phyloP scores from a whole-genome alignment of 2,329 filamentous ascomycete species.

The Diaporthe capsici region DNA sequence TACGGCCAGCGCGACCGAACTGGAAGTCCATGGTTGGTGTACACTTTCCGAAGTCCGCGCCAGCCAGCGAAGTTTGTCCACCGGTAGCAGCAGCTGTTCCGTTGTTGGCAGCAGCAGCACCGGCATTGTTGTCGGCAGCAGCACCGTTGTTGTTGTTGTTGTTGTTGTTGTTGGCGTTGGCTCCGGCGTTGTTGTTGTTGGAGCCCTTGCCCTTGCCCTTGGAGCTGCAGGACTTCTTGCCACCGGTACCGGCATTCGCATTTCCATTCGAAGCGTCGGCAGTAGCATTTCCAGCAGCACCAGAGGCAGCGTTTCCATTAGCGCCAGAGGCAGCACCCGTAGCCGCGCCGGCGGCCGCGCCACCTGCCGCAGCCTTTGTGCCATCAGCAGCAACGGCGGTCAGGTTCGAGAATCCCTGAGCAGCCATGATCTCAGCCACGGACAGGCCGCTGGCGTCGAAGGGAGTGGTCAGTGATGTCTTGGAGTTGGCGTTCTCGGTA shows the following conservation, averaged over 20 bases:
- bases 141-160: constrained; percentile 32
- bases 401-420: constrained; percentile 75
- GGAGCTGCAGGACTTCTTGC: constrained; percentile 26
- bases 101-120: constrained; percentile 29
- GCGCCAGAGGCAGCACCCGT: background rate
- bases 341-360: background rate
- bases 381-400: constrained; percentile 49
- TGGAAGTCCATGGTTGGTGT: constrained; percentile 69
- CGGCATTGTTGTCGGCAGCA: background rate
- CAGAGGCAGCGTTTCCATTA: background rate
- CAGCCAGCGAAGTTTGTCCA: constrained; percentile 44
- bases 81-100: constrained; percentile 45
- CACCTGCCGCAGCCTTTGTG: constrained; percentile 15
- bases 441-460: constrained; percentile 73
- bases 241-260: constrained; percentile 6
- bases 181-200: constrained; percentile 26
- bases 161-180: background rate
- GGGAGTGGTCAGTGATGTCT: constrained; percentile 64
- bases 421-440: constrained; percentile 74
- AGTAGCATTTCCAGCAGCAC: constrained; percentile 5
- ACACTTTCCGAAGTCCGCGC: constrained; percentile 64
- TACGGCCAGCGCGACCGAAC: constrained; percentile 65
- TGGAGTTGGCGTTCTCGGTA: constrained; percentile 72
- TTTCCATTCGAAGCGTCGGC: constrained; percentile 19
- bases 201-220: constrained; percentile 25